Base-by-base conservation (phyloP, 495 filamentous ascomycete species). In the Choiromyces venosus region DNA sequence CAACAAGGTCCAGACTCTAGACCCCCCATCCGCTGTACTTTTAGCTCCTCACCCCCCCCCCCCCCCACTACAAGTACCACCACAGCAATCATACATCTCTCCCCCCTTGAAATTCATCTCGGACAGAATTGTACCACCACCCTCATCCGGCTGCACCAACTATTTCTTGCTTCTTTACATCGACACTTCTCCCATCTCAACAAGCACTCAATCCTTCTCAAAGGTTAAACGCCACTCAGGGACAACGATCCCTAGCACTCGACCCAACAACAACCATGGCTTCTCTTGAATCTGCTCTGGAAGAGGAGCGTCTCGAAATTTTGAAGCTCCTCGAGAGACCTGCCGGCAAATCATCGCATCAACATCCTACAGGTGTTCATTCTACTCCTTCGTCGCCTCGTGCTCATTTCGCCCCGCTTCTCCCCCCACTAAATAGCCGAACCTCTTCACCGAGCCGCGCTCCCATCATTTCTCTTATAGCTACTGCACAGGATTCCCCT, bases 261-360 rank as follows among this genome's bases (percentile, higher is more conserved):
- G 61, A 65, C 44, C 44, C 65, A 29, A 52, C 42, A 29, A 21
- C 61, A 29, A 70, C 71, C 38, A 81, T 81, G 90, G n/a, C n/a
- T n/a, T 91, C 91, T 74, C 86, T 92, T 72, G 90, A 92, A 84
- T 85, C 88, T 35, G 87, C 89, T 69, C 84, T 92, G 65, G 90
- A 92, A 79, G 88, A 92, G 82, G 91, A 93, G 84, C 86, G 89
- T 65, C 85, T 85, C 72, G 91, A 91, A 83, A 87, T 93, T 61
- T 84, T 92, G 76, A 87, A 86, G 71, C 82, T 91, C 65, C 82
- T 92, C 29, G 87, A 90, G 81, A 81, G 83, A 19, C 81, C 78
- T 14, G 33, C 67, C 1, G 75, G 71, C 71, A 70, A 74, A 66
- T 71, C 83, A 80, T 18, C 44, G 70, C 72, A 78, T 52, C 83